phyloP scores from a whole-genome alignment of 495 filamentous ascomycete genomes.

The Aspergillus panamensis region DNA sequence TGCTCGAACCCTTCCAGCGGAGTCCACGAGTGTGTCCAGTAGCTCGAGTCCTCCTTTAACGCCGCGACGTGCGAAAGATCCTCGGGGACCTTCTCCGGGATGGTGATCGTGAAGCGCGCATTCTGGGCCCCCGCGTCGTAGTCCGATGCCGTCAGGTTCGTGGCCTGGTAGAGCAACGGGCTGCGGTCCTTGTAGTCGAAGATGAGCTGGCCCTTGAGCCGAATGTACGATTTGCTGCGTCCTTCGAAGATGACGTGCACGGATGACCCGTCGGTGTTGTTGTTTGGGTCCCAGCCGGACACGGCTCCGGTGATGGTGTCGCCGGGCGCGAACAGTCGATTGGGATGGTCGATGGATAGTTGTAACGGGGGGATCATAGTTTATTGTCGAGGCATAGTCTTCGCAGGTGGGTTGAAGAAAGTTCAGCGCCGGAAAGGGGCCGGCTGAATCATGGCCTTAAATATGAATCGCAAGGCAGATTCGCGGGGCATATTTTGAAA shows the following conservation, averaged over 20 bases:
- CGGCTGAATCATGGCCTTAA: too few relatives aligned
- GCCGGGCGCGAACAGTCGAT: not conserved
- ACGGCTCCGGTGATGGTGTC: slow-evolving; percentile 5
- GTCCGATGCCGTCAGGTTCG: not conserved
- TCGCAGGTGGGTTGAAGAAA: too few relatives aligned
- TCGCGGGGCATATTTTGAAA: too few relatives aligned
- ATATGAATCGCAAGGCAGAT: too few relatives aligned
- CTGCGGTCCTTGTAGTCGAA: not conserved
- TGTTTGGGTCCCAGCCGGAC: slow-evolving; percentile 4
- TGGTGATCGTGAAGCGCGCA: not conserved
- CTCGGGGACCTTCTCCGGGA: not conserved
- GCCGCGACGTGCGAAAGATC: slow-evolving; percentile 1
- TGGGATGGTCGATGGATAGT: slow-evolving; percentile 35
- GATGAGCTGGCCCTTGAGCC: not conserved
- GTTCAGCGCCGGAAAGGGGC: too few relatives aligned
- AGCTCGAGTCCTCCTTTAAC: not conserved
- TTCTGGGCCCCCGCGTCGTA: not conserved
- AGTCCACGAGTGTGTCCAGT: slow-evolving; percentile 12
- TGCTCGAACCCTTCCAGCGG: not conserved
- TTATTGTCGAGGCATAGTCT: too few relatives aligned
- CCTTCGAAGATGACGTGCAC: not conserved
- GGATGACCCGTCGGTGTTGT: not conserved
- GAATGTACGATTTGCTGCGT: not conserved
- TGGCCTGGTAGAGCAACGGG: not conserved
- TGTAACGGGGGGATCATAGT: slow-evolving; percentile 1